phyloP scores from a whole-genome alignment of 1,284 basidiomycete genomes.

The Neonothopanus nambi region DNA sequence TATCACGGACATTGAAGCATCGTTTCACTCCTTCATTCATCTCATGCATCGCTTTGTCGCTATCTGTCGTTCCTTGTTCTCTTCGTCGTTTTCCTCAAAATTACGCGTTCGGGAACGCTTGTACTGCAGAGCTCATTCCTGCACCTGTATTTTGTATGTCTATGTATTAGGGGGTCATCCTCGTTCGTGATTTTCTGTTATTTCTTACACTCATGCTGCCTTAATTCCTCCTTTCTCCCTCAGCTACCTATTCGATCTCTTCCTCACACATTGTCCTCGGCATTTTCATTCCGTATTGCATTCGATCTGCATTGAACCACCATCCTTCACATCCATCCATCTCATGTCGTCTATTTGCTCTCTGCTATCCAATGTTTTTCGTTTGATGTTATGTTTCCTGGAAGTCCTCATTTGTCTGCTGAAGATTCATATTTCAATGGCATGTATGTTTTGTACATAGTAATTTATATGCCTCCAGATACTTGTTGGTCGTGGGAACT shows the following conservation, averaged over 20 bases:
- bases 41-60: not conserved
- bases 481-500: not conserved
- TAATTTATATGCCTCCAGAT: no score
- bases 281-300: conserved; percentile 4
- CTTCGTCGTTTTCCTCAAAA: not conserved
- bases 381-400: not conserved
- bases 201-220: not conserved
- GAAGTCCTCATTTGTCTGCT: no score
- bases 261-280: not conserved
- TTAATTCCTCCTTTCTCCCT: not conserved
- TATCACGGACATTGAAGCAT: not conserved
- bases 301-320: conserved; percentile 7
- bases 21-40: not conserved
- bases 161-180: conserved; percentile 1
- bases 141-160: conserved; percentile 3
- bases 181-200: not conserved
- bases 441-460: no score
- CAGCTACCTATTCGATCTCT: not conserved
- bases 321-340: conserved; percentile 1
- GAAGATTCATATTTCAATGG: no score
- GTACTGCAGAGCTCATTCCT: not conserved
- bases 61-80: conserved; percentile 6
- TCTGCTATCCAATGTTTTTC: conserved; percentile 10
- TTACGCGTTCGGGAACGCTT: conserved; percentile 14
- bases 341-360: conserved; percentile 7